Conservation (phyloP, 1,284 basidiomycete species). For the Ceratobasidium sp. region DNA sequence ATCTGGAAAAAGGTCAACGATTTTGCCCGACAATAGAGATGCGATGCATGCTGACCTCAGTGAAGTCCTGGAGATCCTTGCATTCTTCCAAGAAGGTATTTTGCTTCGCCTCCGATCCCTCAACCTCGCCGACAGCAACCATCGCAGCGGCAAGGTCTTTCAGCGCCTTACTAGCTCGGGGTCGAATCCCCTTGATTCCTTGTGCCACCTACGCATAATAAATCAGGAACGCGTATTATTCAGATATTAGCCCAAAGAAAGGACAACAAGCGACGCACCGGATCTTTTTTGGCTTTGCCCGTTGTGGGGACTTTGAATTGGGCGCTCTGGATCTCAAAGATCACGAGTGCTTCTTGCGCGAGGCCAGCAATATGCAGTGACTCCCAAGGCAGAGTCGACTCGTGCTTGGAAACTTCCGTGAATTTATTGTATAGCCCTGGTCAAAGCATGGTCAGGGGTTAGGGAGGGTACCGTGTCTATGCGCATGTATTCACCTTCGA, state of each 20-base stretch:
- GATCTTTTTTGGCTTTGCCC: constrained; percentile 44
- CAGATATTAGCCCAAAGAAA: constrained; percentile 8
- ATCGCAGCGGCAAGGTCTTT: constrained; percentile 44
- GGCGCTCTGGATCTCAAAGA: constrained; percentile 68
- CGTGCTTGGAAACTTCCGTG: constrained; percentile 48
- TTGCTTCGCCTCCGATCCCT: constrained; percentile 42
- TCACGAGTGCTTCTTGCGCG: constrained; percentile 80
- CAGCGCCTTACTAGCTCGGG: constrained; percentile 45
- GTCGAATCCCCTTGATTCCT: constrained; percentile 41
- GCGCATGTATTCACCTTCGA: constrained; percentile 65
- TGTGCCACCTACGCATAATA: constrained; percentile 31
- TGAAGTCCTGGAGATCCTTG: constrained; percentile 35
- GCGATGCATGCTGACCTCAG: constrained; percentile 10
- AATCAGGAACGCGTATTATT: background rate
- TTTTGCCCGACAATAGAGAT: too few species aligned
- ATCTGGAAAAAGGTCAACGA: constrained; percentile 11
- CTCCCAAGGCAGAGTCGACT: constrained; percentile 61
- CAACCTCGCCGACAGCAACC: constrained; percentile 30
- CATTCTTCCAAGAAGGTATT: constrained; percentile 38
- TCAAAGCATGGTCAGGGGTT: constrained; percentile 28
- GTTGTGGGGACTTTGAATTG: constrained; percentile 44
- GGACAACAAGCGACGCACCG: constrained; percentile 23
- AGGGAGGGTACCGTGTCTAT: background rate
- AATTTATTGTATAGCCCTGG: constrained; percentile 47
- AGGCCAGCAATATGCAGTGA: constrained; percentile 77